Conservation (phyloP, 768 basidiomycete species). For the Infundibulicybe gibba region DNA sequence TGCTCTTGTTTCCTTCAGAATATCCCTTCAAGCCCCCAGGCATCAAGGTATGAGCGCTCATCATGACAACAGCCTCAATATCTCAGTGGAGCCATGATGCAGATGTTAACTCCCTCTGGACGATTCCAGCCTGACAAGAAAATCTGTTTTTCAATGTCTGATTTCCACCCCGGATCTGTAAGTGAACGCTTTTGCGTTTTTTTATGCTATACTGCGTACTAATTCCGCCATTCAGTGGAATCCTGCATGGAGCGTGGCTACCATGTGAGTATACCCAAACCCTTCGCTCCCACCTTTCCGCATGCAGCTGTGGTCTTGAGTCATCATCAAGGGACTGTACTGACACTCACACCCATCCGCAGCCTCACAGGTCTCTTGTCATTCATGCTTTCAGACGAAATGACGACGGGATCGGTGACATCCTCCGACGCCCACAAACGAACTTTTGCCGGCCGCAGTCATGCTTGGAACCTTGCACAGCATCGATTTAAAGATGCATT, state of each 20-base stretch:
- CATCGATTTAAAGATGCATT: conserved; percentile 85
- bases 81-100: conserved; percentile 8
- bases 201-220: neutral
- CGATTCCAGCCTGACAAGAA: conserved; percentile 90
- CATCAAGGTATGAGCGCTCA: conserved; percentile 66
- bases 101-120: conserved; percentile 92
- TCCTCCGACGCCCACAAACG: conserved; percentile 79
- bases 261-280: conserved; percentile 60
- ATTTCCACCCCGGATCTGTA: conserved; percentile 88
- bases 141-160: conserved; percentile 98
- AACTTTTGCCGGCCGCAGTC: conserved; percentile 71
- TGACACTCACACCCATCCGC: conserved; percentile 7
- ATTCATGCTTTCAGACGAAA: conserved; percentile 95
- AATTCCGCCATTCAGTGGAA: conserved; percentile 63
- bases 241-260: conserved; percentile 93
- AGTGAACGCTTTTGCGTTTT: conserved; percentile 25
- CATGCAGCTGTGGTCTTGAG: conserved; percentile 3
- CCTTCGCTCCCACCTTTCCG: conserved; percentile 5
- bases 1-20: conserved; percentile 88
- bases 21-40: conserved; percentile 97
- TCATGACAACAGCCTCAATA: neutral
- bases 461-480: conserved; percentile 81
- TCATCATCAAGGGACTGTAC: conserved; percentile 6
- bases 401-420: conserved; percentile 92
- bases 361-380: conserved; percentile 91